Base-by-base conservation (phyloP, 2,329 filamentous ascomycete species). In the Simplicillium aogashimaense region DNA sequence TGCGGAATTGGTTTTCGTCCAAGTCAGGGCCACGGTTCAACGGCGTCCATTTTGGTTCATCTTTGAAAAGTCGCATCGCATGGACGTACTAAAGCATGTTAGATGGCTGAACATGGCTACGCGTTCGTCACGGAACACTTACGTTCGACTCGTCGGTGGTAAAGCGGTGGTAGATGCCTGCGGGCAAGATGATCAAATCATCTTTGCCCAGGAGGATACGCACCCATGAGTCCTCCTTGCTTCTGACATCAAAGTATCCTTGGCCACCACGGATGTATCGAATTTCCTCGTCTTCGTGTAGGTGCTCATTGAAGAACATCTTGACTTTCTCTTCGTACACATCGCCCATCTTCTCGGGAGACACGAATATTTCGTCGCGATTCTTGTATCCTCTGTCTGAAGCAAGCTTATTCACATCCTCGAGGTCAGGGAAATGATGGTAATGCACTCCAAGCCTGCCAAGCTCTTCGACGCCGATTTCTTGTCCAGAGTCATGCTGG, bases 221-320 rank as follows among this genome's bases (percentile, higher is more conserved):
- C 43, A 98, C 78, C 92, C 92, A 98, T 49, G 84, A 78, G 55
- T 97, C 90, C 15, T 75, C 76, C 60, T 83, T 70, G 54, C 78
- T 82, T 37, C 92, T 72, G 3, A 98, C 89, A 63, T 98, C 92
- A 58, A 98, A 98, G 61, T 84, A 98, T 1, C 92, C 92, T 41
- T 77, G 75, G 0, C 92, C 92, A 45, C 83, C 89, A 28, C 87
- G 72, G 50, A 98, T 89, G 56, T 95, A 98, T 36, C 92, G 74
- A 50, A 98, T 98, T 72, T 98, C 92, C 67, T 98, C 92, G 52
- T 98, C 92, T 67, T 98, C 92, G 59, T 98, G 92, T 53, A 98
- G 63, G 61, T 98, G 92, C 71, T 98, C 92, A 53, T 84, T 61
- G 68, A 97, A 98, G 69, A 98, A 98, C 50, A 65, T 78, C 67